Conservation (phyloP, 257 asterid species). For the Jasminum sambac region DNA sequence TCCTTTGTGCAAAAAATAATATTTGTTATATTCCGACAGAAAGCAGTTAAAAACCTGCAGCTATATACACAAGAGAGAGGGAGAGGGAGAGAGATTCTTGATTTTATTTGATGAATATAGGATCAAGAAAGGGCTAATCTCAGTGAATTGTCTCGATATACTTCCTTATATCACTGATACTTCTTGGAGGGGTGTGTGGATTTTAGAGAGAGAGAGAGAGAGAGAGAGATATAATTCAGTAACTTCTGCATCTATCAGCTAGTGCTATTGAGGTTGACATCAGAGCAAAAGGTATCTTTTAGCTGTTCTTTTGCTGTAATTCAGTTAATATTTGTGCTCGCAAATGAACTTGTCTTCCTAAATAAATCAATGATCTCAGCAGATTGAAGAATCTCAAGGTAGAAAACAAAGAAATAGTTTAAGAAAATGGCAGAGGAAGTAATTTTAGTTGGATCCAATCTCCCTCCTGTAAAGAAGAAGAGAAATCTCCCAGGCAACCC, state of each 20-base stretch:
- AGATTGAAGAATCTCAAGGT: slow-evolving; percentile 8
- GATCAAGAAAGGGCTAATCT: background rate
- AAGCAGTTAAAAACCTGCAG: slow-evolving; percentile 63
- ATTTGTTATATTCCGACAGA: slow-evolving; percentile 49
- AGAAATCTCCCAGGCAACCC: slow-evolving; percentile 95
- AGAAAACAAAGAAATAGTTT: background rate
- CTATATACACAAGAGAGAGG: slow-evolving; percentile 33
- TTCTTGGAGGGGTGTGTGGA: background rate
- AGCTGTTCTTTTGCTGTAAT: slow-evolving; percentile 16
- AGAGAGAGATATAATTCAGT: slow-evolving; percentile 33
- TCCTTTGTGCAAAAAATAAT: slow-evolving; percentile 18
- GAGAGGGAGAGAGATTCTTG: slow-evolving; percentile 14
- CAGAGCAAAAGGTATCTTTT: slow-evolving; percentile 43
- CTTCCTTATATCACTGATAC: slow-evolving; percentile 18
- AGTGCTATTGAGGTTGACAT: slow-evolving; percentile 38
- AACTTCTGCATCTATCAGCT: slow-evolving; percentile 24
- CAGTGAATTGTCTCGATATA: slow-evolving; percentile 17
- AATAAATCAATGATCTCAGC: background rate
- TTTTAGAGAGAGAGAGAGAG: slow-evolving; percentile 18
- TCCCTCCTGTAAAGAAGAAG: slow-evolving; percentile 66
- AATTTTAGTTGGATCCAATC: slow-evolving; percentile 54
- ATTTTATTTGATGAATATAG: background rate
- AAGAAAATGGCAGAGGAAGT: slow-evolving; percentile 56
- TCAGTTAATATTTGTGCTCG: background rate
- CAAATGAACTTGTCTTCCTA: background rate